phyloP scores from a whole-genome alignment of 495 filamentous ascomycete genomes.

The Penicillium alfredii region DNA sequence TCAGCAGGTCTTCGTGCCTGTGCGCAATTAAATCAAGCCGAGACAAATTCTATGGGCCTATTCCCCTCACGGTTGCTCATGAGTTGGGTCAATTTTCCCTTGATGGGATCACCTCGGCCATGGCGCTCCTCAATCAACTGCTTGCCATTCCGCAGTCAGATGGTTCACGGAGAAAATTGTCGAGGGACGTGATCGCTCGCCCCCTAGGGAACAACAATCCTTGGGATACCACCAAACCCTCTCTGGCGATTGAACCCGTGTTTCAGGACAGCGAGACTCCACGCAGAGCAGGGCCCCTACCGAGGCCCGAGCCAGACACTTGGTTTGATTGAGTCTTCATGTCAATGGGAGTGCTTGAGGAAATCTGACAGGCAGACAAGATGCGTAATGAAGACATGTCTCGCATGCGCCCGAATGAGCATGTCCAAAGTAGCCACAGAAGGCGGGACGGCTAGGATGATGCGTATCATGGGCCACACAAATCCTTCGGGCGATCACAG shows the following conservation, averaged over 20 bases:
- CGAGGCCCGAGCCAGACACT: not conserved
- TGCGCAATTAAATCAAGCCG: too few species aligned
- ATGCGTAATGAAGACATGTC: too few species aligned
- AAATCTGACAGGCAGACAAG: too few species aligned
- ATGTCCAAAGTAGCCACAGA: too few species aligned
- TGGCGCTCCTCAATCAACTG: slow-evolving; percentile 6
- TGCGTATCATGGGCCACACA: too few species aligned
- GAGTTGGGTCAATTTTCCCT: not conserved
- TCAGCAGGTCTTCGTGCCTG: too few species aligned
- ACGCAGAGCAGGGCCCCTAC: slow-evolving; percentile 1
- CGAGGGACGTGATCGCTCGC: not conserved
- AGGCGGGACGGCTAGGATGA: too few species aligned
- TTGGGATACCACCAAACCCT: too few species aligned
- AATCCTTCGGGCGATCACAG: too few species aligned
- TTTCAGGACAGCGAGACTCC: not conserved
- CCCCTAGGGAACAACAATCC: too few species aligned
- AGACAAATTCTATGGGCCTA: not conserved
- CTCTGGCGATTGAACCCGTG: not conserved
- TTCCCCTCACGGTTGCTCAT: not conserved
- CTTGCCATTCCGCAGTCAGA: not conserved
- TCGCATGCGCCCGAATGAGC: too few species aligned
- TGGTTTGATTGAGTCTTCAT: slow-evolving; percentile 3
- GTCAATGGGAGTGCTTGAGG: slow-evolving; percentile 5
- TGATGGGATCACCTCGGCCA: not conserved
- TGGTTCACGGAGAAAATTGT: not conserved